Evolutionary conservation across 2,329 filamentous ascomycete genomes (phyloP), one percentile per base, ranked within the genome.

Genomic region (Colletotrichum sp.): DNA sequence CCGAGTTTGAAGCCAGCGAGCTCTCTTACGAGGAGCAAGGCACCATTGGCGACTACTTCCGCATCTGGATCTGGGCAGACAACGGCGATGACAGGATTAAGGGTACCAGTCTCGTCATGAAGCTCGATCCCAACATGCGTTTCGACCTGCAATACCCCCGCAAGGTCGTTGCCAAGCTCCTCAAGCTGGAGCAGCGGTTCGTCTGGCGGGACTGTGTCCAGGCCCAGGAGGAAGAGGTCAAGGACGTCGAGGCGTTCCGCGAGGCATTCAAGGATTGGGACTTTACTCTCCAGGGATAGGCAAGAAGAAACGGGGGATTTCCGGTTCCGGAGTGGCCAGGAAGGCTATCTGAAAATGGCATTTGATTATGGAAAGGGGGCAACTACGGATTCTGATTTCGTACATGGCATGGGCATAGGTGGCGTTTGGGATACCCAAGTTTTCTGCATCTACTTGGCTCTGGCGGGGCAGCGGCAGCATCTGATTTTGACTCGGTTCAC

Each of bases 61-160:
- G 95, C 31, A 87, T 97, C 8, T 95, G 95, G 91, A 90, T 97
- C 66, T 97, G 94, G 94, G 88, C 87, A 36, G 87, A 90, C 76
- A 84, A 89, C 75, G 87, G 87, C 73, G 84, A 90, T 78, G 85
- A 87, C 78, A 83, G 80, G 68, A 89, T 91, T 76, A 87, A 90
- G 80, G 91, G 94, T 75, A 92, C 92, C 77, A 92, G 91, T 70
- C 86, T 98, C 72, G 88, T 96, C 67, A 90, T 98, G 85, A 91
- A 91, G 8, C 88, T 98, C 11, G 90, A 92, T 73, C 86, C 91
- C 31, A 91, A 90, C 21, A 90, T 93, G 76, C 90, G 93, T 16
- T 98, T 99, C 81, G 95, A 98, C 80, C 84, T 98, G 59, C 96
- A 98, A 81, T 98, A 98, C 79, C 95, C 94, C 6, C 90, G 97